These are phyloP conservation scores for Nymphaea colorata DNA, from an alignment of 164 flowering plant species.

Conservation along the genomic window DNA sequence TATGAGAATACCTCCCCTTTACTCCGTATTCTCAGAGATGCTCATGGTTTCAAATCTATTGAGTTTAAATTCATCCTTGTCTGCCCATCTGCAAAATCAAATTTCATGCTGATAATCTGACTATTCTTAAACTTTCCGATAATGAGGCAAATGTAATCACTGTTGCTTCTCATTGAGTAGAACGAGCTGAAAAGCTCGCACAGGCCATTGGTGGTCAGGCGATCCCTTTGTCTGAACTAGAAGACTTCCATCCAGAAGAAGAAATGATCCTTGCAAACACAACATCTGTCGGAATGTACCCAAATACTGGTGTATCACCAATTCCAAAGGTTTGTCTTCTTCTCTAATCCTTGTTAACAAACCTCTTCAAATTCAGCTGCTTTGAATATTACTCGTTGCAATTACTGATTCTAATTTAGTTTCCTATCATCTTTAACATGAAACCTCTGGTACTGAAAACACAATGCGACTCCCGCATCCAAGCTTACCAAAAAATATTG, in stretches of 20 bases:
- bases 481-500: too few relatives aligned
- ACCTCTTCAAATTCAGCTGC: neutral
- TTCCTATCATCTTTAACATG: neutral
- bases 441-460: too few relatives aligned
- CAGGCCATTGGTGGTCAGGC: constrained; percentile 37
- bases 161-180: constrained; percentile 13
- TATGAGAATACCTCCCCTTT: neutral
- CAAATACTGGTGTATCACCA: constrained; percentile 36
- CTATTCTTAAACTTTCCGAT: too few relatives aligned
- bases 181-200: constrained; percentile 44
- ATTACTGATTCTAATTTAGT: too few relatives aligned
- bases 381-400: too few relatives aligned
- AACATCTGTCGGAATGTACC: constrained; percentile 58
- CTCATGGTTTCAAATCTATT: neutral
- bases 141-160: neutral
- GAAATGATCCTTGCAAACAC: constrained; percentile 56
- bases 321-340: constrained; percentile 28
- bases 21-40: neutral
- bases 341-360: neutral
- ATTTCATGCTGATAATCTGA: too few relatives aligned
- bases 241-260: constrained; percentile 28
- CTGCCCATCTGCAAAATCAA: neutral
- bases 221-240: constrained; percentile 18
- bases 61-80: neutral
- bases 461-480: too few relatives aligned